Percentiles rank a stretch among this genome's conserved stretches.
phyloP scores from a whole-genome alignment of 257 asterid species.

The Nicotiana knightiana region DNA sequence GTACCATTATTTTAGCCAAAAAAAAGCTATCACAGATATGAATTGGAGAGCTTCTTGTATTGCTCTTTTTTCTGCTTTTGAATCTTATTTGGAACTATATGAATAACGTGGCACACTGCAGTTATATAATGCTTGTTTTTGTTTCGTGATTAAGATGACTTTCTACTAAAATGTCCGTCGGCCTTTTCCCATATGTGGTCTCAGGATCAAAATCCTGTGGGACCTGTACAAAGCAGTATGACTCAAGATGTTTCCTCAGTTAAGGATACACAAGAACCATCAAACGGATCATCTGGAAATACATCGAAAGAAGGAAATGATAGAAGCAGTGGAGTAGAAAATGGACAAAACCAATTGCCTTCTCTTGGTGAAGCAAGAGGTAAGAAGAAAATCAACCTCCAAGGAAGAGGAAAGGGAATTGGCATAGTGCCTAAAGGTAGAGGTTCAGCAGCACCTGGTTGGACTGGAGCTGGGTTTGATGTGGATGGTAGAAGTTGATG shows the following conservation, averaged over 20 bases:
- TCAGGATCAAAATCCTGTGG: constrained; percentile 51
- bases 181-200: not conserved
- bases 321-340: constrained; percentile 21
- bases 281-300: constrained; percentile 27
- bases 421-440: constrained; percentile 75
- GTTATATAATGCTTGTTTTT: not conserved
- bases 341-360: constrained; percentile 34
- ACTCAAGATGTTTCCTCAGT: constrained; percentile 33
- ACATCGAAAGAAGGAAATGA: constrained; percentile 28
- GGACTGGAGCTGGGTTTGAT: constrained; percentile 95
- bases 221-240: constrained; percentile 30
- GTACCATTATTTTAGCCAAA: too few species aligned
- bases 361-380: constrained; percentile 39
- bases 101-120: not conserved
- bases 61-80: not conserved
- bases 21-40: not conserved
- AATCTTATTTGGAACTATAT: not conserved
- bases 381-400: constrained; percentile 51
- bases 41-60: not conserved
- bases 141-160: not conserved
- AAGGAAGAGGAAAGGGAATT: constrained; percentile 68
- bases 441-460: constrained; percentile 57
- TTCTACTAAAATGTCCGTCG: not conserved
- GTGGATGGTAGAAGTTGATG: constrained; percentile 65
- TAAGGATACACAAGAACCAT: constrained; percentile 34